Evolutionary conservation across 2,329 filamentous ascomycete species (phyloP), one percentile per base, ranked within the genome.

Genomic region (Cadophora luteo-olivacea): DNA sequence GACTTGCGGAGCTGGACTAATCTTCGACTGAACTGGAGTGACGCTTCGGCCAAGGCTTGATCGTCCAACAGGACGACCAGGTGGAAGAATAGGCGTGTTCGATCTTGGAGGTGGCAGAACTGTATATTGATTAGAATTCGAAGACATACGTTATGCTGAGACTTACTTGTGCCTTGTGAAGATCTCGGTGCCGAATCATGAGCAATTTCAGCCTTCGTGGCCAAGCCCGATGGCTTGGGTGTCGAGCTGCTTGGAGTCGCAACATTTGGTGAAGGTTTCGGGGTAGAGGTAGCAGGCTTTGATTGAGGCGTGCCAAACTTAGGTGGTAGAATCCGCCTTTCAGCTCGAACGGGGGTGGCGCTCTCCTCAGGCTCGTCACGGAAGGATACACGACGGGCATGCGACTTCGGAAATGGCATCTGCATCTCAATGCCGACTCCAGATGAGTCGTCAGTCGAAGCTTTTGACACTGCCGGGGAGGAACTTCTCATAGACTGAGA

Each of bases 371-470:
- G 57, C 12, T 67, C 64, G 9, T 71, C 66, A 7, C 65, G 61
- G 49, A 75, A 72, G 8, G 73, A 72, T 32, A 77, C 68, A 64
- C 71, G 58, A 57, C 70, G 64, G 33, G 62, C 68, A 36, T 65
- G 61, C 14, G 58, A 25, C 36, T 68, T 67, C 19, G 72, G 70
- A n/a, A 74, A 33, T n/a, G 73, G 72, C 63, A 74, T 69, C 45
- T 73, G 70, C 33, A 68, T 67, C 38, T 73, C 74, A 51, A 74
- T 63, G n/a, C 72, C 68, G 48, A 71, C 69, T 41, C 70, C 72
- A 24, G 55, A 69, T 12, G 45, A 48, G 7, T 60, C 64, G 11
- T 72, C 70, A 7, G 73, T 66, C 9, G 72, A 70, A 19, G 32
- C 22, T 19, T 60, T 68, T 1, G 64, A 36, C 1, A 49, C 25